A percentile compares a stretch with the other conserved stretches of the same genome.
Conservation (phyloP, 495 filamentous ascomycete genomes). For the Penicillium nucicola region DNA sequence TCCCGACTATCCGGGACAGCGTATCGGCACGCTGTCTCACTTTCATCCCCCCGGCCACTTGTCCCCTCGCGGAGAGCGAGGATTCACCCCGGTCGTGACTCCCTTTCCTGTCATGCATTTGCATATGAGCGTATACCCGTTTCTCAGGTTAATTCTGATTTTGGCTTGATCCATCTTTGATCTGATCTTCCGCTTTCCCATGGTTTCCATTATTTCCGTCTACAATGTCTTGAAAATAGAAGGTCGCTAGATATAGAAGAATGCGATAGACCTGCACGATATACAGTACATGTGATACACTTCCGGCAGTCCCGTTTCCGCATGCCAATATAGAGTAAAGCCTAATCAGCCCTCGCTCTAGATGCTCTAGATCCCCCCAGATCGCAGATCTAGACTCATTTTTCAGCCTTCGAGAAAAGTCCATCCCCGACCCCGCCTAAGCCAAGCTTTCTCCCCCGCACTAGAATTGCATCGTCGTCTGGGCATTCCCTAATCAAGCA, state of each 20-base stretch:
- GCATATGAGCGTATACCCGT: slow-evolving; percentile 40
- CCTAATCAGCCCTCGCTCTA: no score
- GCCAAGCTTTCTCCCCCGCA: slow-evolving; percentile 21
- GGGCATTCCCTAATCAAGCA: slow-evolving; percentile 15
- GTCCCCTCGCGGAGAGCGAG: not conserved
- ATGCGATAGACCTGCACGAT: no score
- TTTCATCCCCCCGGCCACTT: no score
- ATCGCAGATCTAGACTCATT: not conserved
- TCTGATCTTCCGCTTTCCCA: not conserved
- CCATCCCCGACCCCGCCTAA: slow-evolving; percentile 1
- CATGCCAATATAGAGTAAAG: not conserved
- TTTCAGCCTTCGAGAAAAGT: not conserved
- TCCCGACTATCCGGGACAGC: not conserved
- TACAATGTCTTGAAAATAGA: not conserved
- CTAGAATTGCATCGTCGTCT: slow-evolving; percentile 7
- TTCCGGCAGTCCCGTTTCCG: no score
- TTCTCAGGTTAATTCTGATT: slow-evolving; percentile 2
- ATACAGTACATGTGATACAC: no score
- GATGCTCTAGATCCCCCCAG: not conserved
- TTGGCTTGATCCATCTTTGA: slow-evolving; percentile 11
- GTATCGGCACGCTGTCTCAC: not conserved
- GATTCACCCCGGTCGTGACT: not conserved
- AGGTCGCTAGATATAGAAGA: not conserved
- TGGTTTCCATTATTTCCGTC: not conserved
- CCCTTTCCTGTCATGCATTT: slow-evolving; percentile 8